These are phyloP conservation scores for Suillus tomentosus DNA, from an alignment of 768 basidiomycete genomes.

Conservation along the genomic window DNA sequence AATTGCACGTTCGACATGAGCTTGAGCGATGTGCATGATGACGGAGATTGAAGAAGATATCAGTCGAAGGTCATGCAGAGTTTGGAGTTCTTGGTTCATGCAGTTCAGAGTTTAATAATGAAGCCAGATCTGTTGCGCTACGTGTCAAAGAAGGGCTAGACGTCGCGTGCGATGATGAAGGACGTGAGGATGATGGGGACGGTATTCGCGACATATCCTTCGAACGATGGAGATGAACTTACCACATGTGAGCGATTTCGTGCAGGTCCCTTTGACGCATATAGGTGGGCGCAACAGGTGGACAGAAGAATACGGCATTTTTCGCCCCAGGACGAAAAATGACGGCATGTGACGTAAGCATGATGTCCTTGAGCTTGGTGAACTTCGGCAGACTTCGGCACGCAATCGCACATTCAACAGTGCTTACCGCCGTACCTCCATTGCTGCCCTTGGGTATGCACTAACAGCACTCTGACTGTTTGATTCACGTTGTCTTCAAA, in stretches of 20 bases:
- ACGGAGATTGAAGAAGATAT: slow-evolving; percentile 11
- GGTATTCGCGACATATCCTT: slow-evolving; percentile 20
- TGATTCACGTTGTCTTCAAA: too few species aligned
- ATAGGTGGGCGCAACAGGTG: too few species aligned
- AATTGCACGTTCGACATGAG: slow-evolving; percentile 37
- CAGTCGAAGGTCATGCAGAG: slow-evolving; percentile 37
- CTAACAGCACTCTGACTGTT: too few species aligned
- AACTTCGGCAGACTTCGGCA: too few species aligned
- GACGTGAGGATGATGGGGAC: slow-evolving; percentile 41
- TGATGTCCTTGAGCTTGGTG: too few species aligned
- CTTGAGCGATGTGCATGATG: slow-evolving; percentile 37
- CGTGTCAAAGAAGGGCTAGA: slow-evolving; percentile 53
- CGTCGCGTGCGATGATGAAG: slow-evolving; percentile 34
- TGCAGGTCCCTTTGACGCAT: too few species aligned
- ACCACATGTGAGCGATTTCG: slow-evolving; percentile 87
- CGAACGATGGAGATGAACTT: slow-evolving; percentile 19
- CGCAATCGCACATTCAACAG: too few species aligned
- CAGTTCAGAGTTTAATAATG: slow-evolving; percentile 70
- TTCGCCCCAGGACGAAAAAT: too few species aligned
- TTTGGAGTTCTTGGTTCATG: slow-evolving; percentile 37
- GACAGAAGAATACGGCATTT: too few species aligned
- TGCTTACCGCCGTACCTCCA: too few species aligned
- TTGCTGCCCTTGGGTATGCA: too few species aligned
- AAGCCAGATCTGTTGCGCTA: slow-evolving; percentile 76
- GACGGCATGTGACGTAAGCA: too few species aligned